Base-by-base conservation (phyloP, 225 moss, liverwort and hornwort species). In the Physcomitrellopsis africana region DNA sequence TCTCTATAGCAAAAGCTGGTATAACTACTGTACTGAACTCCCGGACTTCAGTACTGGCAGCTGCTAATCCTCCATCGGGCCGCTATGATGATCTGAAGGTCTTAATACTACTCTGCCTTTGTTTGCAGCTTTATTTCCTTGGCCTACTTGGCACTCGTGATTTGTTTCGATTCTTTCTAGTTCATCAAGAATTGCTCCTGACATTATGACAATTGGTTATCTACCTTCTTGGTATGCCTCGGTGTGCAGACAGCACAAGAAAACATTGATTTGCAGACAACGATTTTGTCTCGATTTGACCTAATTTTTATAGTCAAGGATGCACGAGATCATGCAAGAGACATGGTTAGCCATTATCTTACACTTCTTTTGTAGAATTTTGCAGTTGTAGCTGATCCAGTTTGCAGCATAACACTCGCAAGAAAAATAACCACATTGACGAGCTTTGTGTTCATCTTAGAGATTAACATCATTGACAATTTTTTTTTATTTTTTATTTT, bases 31-130 rank as follows among this genome's bases (percentile, higher is more conserved):
- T 96, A 11, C 70, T 96, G 9, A 94, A 96, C 69, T 94, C 96
- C 59, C 82, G 96, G 43, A 91, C 96, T 24, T 92, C 96, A 43
- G 96, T 96, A 37, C 80, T 96, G 55, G 96, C 96, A 75, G 96
- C 96, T 60, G 96, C 96, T 16, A 96, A 96, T 80, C 96, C 96
- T 84, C 96, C 96, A 66, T 96, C 94, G 22, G 96, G 96, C 59
- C 96, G 92, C 49, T 96, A 96, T 86, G 96, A 94, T 58, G 96
- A 96, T 83, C 87, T 94, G 1, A 96, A 96, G 91, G 95, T 93
- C 27, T 26, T 59, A 26, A 12, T 15, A 37, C 19, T 67, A 42
- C 8, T 37, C 32, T 37, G 32, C 32, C 3, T 37, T 37, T 37
- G 29, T 22, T 9, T 43, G 7, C 1, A 26, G 20, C 68, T 5